Conservation (phyloP, 768 basidiomycete species). For the Inosperma sp. region DNA sequence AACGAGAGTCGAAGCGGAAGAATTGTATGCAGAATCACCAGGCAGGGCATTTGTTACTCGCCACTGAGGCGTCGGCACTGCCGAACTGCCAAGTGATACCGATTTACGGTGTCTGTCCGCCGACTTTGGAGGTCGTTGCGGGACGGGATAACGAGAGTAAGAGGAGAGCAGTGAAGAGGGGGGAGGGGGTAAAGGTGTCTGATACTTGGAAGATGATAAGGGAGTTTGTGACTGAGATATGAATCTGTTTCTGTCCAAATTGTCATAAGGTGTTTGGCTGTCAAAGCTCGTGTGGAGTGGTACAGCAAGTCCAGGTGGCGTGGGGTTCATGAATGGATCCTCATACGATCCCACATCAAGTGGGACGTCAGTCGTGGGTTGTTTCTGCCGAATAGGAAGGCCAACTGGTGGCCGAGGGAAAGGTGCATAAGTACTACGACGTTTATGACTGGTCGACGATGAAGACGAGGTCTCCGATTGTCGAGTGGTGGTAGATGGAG, state of each 20-base stretch:
- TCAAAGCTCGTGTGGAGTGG: slow-evolving; percentile 33
- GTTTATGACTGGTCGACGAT: no score
- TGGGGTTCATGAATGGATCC: slow-evolving; percentile 14
- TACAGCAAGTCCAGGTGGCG: slow-evolving; percentile 14
- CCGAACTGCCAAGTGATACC: neutral
- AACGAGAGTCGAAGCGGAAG: slow-evolving; percentile 19
- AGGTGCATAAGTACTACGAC: neutral
- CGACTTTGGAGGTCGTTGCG: slow-evolving; percentile 22
- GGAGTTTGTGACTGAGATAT: slow-evolving; percentile 21
- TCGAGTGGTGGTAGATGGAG: neutral
- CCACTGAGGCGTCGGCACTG: slow-evolving; percentile 18
- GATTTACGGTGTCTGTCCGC: slow-evolving; percentile 12
- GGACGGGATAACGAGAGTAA: neutral
- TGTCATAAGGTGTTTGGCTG: slow-evolving; percentile 15
- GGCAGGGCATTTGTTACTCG: slow-evolving; percentile 23
- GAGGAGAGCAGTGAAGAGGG: slow-evolving; percentile 2
- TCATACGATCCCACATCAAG: slow-evolving; percentile 18
- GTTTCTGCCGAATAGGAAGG: slow-evolving; percentile 29
- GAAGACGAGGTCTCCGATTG: no score
- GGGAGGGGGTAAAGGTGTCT: slow-evolving; percentile 18
- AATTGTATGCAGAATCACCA: slow-evolving; percentile 15
- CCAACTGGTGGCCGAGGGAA: slow-evolving; percentile 11
- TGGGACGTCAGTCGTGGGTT: slow-evolving; percentile 16
- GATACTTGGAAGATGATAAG: slow-evolving; percentile 13
- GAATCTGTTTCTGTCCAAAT: slow-evolving; percentile 17